Evolutionary conservation across 108 stramenopile species (phyloP), one percentile per base, ranked within the genome.

Genomic region (Discostella stelligeroides): DNA sequence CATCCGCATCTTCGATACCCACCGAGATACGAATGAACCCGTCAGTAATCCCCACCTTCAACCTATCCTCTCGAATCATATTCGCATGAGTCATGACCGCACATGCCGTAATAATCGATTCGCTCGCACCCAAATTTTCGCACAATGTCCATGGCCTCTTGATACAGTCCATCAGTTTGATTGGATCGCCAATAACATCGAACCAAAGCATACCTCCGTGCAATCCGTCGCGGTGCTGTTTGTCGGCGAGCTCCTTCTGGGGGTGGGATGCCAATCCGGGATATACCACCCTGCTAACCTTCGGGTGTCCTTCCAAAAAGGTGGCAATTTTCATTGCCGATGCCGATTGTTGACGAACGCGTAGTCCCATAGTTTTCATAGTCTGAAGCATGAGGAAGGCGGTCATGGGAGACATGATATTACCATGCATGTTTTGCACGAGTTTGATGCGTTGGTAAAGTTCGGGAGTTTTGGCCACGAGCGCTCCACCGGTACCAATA

Each of bases 121-220:
- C 92, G 18, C 76, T 80, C 28, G 89, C 89, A 28, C 92, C 92
- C 55, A 91, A 81, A 73, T 89, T 91, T 73, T 91, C 90, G 61
- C 88, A 91, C 40, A 91, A 61, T 21, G 85, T 86, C 90, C 90
- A 91, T 23, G 90, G 90, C 21, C 90, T 79, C 76, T 89, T 89
- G 60, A 85, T 84, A 46, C 42, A 74, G 63, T 90, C 84, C 88
- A 93, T 88, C 58, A 93, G 80, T 79, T 84, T 88, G 67, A 85
- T 87, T 28, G 87, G 88, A 30, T 87, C 90, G 30, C 92, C 92
- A 56, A 75, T 84, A 61, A 93, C 85, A 68, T 93, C 86, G 66
- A 88, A 92, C 89, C 88, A 88, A 27, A 92, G 84, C 92, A 94
- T 94, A 45, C 88, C 87, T 20, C 91, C 92, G 60, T 91, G 91